These are phyloP conservation scores for Capsicum baccatum DNA, from an alignment of 257 asterid genomes.

Conservation along the genomic window DNA sequence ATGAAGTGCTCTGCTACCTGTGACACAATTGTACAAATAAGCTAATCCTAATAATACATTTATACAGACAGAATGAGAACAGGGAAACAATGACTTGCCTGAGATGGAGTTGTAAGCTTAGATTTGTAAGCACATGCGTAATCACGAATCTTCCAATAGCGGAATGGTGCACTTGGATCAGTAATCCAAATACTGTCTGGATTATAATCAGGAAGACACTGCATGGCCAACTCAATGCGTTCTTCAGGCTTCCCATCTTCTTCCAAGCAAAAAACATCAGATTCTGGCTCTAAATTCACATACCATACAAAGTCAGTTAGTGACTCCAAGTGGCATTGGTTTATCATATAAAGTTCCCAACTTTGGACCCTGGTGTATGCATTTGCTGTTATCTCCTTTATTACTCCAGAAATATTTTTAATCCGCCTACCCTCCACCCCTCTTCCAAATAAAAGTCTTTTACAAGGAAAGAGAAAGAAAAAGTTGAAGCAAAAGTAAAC, in stretches of 20 bases:
- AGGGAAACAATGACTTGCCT: slow-evolving; percentile 52
- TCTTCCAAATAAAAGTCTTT: background rate
- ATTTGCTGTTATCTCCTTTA: slow-evolving; percentile 5
- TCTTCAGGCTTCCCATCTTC: no score
- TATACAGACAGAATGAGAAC: background rate
- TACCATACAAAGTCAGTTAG: slow-evolving; percentile 21
- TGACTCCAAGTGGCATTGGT: no score
- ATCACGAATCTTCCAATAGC: slow-evolving; percentile 58
- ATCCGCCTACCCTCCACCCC: background rate
- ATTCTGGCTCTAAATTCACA: slow-evolving; percentile 21
- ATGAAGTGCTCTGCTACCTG: slow-evolving; percentile 76
- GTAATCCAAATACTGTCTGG: no score
- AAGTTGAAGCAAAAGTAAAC: background rate
- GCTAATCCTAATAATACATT: no score
- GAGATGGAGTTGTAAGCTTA: slow-evolving; percentile 81
- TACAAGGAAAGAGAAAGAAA: background rate
- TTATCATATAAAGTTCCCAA: background rate
- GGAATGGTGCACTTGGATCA: no score
- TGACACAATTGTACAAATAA: no score
- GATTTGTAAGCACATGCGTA: slow-evolving; percentile 89
- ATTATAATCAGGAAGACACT: no score
- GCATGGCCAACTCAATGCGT: no score
- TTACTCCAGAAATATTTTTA: background rate
- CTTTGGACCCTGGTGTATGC: background rate
- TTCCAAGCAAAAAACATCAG: no score